Base-by-base conservation (phyloP, 768 basidiomycete species). In the Amanita molliuscula region DNA sequence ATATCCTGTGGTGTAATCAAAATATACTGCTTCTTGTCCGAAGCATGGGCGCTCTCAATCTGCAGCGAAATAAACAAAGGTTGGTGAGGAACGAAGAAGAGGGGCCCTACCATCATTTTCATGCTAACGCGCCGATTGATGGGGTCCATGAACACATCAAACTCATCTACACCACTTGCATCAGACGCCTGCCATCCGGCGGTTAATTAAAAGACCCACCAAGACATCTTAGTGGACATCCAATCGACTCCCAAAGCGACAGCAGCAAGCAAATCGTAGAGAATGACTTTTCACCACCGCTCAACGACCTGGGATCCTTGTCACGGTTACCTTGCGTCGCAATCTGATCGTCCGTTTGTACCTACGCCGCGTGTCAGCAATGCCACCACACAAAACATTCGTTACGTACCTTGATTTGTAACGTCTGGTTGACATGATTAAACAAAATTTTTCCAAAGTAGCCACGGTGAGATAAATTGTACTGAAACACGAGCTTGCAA, bases 121-220 rank as follows among this genome's bases (percentile, higher is more conserved):
- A 95, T 96, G 53, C 88, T 88, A 59, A 95, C 86, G 42, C 84
- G 82, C 16, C 96, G 81, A 63, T 90, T 91, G 52, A 91, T 82
- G 20, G 88, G 88, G 61, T 94, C 91, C 89, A 98, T 92, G 72
- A 95, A 97, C 9, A 97, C 95, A 58, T 98, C 95, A 61, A 96
- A 99, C 63, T 99, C 96, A 59, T 99, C 96, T 82, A 54, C 13
- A 7, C 33, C 13, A 15, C 11, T 3, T 11, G 31, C 36, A 23
- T 33, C 20, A 36, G 21, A 13, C 16, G 10, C 13, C 9, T 37
- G n/a, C 21, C 31, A 4, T 13, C 9, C 6, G n/a, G 3, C 1
- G 3, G 16, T 23, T 28, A 29, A 15, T 20, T 3, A 52, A 33
- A 29, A 15, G 26, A 65, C 75, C 36, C 59, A 88, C 87, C 87